These are phyloP conservation scores for Salix exigua DNA, from an alignment of 345 rosid species.

Conservation along the genomic window DNA sequence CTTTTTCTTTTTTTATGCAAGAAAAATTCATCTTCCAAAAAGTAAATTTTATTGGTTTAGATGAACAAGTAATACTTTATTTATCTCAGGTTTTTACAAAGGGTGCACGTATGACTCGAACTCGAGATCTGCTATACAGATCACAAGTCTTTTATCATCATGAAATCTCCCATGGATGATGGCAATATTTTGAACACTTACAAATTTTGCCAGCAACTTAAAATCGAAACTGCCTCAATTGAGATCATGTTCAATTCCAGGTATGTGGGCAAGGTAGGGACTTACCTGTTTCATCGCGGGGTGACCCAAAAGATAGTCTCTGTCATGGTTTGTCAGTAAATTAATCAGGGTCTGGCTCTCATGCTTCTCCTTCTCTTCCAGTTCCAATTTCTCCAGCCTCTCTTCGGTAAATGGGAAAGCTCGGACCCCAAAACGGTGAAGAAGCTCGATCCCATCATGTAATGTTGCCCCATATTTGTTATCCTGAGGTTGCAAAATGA, in stretches of 20 bases:
- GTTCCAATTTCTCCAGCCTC: conserved; percentile 41
- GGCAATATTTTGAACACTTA: too few species aligned
- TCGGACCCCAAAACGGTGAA: conserved; percentile 43
- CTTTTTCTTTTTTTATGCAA: too few species aligned
- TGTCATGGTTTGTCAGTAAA: conserved; percentile 30
- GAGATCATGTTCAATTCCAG: not conserved
- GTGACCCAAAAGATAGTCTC: conserved; percentile 46
- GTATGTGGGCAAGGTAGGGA: not conserved
- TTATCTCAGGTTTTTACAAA: too few species aligned
- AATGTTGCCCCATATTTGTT: conserved; percentile 30
- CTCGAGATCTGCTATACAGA: too few species aligned
- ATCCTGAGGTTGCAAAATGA: conserved; percentile 43
- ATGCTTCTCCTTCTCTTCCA: conserved; percentile 43
- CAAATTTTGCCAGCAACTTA: not conserved
- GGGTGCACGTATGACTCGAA: too few species aligned
- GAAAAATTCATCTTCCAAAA: too few species aligned
- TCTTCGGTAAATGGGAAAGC: conserved; percentile 54
- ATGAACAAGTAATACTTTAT: too few species aligned
- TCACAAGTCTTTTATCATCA: too few species aligned
- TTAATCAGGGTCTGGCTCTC: conserved; percentile 42
- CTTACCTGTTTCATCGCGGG: conserved; percentile 37
- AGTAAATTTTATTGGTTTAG: too few species aligned
- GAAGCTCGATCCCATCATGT: conserved; percentile 42
- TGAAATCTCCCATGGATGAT: not conserved
- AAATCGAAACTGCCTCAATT: conserved; percentile 2